These are phyloP conservation scores for Hortaea werneckii DNA, from an alignment of 2,329 filamentous ascomycete species.

Conservation along the genomic window DNA sequence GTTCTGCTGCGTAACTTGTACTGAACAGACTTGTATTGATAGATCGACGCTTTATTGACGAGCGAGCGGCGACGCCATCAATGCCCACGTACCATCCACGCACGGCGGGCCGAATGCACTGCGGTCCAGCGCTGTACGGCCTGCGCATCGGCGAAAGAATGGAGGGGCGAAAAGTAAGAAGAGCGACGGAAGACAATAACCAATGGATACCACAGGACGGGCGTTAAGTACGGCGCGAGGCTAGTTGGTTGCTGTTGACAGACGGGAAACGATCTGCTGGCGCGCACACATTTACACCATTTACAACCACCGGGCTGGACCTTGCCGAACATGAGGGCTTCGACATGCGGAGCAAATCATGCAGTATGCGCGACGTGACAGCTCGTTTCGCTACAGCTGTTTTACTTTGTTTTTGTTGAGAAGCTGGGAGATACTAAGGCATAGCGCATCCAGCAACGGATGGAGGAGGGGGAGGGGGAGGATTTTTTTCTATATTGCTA, in stretches of 20 bases:
- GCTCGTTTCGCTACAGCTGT: too few relatives aligned
- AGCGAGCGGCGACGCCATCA: background rate
- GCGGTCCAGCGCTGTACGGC: background rate
- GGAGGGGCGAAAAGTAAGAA: background rate
- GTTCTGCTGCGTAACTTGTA: background rate
- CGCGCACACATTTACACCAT: too few relatives aligned
- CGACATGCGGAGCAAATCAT: too few relatives aligned
- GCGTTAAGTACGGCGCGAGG: background rate
- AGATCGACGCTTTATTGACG: background rate
- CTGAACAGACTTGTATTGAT: background rate
- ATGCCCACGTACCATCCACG: background rate
- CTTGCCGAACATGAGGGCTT: too few relatives aligned
- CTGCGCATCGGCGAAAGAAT: background rate
- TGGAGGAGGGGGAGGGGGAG: conserved; percentile 4
- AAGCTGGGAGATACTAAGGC: background rate
- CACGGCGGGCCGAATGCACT: background rate
- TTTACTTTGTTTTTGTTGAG: background rate
- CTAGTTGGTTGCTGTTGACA: too few relatives aligned
- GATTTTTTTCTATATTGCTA: too few relatives aligned
- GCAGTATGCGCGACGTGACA: too few relatives aligned
- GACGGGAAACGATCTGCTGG: too few relatives aligned
- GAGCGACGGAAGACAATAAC: background rate
- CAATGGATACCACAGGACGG: background rate
- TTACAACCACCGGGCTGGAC: too few relatives aligned
- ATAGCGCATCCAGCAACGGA: too few relatives aligned